Conservation (phyloP, 1,139 yeast genomes). For the Debaryomycetaceae sp. region DNA sequence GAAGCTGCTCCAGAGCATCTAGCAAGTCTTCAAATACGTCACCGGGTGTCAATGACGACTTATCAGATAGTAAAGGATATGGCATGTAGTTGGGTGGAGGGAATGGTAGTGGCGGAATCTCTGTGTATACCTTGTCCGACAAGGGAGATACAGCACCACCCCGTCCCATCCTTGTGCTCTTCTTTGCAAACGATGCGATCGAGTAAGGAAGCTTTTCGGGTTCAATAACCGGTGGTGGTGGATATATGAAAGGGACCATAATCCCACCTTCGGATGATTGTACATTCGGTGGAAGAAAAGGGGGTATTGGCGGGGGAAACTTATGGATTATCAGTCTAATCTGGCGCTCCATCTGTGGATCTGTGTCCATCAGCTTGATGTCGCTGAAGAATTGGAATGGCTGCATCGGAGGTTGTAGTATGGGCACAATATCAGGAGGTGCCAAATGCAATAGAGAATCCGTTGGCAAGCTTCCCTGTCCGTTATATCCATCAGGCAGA, state of each 20-base stretch:
- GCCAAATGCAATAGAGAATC: slow-evolving; percentile 24
- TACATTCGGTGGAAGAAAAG: slow-evolving; percentile 16
- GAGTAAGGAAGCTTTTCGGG: slow-evolving; percentile 22
- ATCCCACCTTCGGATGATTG: slow-evolving; percentile 23
- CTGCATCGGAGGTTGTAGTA: slow-evolving; percentile 30
- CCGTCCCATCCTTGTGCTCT: background rate
- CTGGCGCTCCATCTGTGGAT: slow-evolving; percentile 18
- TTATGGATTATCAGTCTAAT: slow-evolving; percentile 22
- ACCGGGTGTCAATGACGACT: slow-evolving; percentile 31
- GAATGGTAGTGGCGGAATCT: slow-evolving; percentile 45
- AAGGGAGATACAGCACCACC: slow-evolving; percentile 1
- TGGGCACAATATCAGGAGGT: slow-evolving; percentile 38
- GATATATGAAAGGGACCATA: slow-evolving; percentile 46
- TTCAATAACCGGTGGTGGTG: slow-evolving; percentile 40
- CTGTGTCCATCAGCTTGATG: slow-evolving; percentile 17
- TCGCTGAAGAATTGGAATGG: slow-evolving; percentile 37
- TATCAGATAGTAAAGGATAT: slow-evolving; percentile 39
- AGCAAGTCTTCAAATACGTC: slow-evolving; percentile 37
- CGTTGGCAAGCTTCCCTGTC: slow-evolving; percentile 3
- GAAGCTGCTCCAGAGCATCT: slow-evolving; percentile 36
- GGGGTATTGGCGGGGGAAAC: slow-evolving; percentile 46
- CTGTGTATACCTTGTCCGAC: slow-evolving; percentile 11
- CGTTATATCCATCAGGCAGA: slow-evolving; percentile 7
- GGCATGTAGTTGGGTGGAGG: slow-evolving; percentile 51
- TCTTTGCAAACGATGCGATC: slow-evolving; percentile 2